Evolutionary conservation across 1,139 yeast genomes (phyloP).

Genomic region (Candida sp.): DNA sequence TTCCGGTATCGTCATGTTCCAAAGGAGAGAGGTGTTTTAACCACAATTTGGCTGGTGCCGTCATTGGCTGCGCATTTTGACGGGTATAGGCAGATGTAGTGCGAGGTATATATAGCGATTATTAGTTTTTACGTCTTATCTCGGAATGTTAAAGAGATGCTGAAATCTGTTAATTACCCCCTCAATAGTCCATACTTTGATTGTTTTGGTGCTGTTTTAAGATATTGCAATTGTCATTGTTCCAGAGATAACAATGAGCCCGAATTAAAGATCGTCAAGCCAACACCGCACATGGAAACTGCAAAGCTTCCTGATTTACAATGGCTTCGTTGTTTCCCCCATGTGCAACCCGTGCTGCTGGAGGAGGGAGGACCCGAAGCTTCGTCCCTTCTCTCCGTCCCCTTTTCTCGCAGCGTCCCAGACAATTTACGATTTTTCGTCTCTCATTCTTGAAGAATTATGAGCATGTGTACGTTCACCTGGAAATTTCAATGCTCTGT

Average conservation of each 20-base stretch:
- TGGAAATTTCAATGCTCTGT: not conserved
- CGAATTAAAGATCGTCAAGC: not conserved
- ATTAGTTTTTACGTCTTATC: not conserved
- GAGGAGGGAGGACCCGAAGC: no score
- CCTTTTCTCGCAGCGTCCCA: not conserved
- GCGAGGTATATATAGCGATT: no score
- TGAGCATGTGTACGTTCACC: not conserved
- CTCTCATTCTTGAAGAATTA: not conserved
- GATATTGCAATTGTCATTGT: not conserved
- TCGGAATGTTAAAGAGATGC: not conserved
- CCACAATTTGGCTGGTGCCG: not conserved
- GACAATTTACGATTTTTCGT: not conserved
- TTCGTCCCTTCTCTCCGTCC: not conserved
- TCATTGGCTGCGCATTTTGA: not conserved
- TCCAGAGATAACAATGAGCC: not conserved
- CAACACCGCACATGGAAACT: not conserved
- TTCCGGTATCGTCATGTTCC: no score
- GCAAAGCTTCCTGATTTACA: not conserved
- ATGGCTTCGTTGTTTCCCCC: not conserved
- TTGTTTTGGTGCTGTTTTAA: not conserved
- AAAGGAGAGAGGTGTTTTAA: no score
- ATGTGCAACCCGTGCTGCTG: no score
- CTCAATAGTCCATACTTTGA: not conserved
- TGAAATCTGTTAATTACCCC: conserved; percentile 1
- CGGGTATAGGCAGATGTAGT: not conserved